phyloP scores from a whole-genome alignment of 495 filamentous ascomycete species.

The Pseudotulostoma volvatum region DNA sequence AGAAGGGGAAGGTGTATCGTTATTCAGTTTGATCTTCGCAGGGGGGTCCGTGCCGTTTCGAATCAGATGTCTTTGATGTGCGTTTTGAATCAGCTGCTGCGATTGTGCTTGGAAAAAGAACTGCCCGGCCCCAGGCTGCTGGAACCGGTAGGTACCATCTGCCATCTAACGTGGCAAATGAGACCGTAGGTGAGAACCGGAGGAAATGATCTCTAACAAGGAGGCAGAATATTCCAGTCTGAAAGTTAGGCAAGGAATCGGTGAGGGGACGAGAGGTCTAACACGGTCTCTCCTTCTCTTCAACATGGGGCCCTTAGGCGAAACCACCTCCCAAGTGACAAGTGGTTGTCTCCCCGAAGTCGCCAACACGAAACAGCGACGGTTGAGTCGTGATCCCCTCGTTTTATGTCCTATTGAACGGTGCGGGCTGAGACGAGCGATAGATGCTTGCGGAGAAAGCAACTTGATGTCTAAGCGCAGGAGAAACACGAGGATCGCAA shows the following conservation, averaged over 20 bases:
- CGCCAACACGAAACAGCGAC: background rate
- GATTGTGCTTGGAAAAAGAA: constrained; percentile 42
- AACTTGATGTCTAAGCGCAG: background rate
- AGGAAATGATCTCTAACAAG: constrained; percentile 9
- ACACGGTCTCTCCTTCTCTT: constrained; percentile 36
- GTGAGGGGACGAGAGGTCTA: constrained; percentile 25
- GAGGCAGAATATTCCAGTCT: constrained; percentile 9
- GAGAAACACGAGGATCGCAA: background rate
- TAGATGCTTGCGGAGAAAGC: background rate
- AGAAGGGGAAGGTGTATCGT: constrained; percentile 52
- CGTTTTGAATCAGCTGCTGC: constrained; percentile 27
- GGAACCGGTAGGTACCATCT: constrained; percentile 68
- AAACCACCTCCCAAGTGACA: constrained; percentile 15
- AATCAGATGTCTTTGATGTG: constrained; percentile 31
- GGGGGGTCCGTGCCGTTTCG: constrained; percentile 41
- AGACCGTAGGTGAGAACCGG: constrained; percentile 23
- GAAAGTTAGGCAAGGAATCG: constrained; percentile 14
- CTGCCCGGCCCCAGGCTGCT: constrained; percentile 51
- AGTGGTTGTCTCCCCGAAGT: constrained; percentile 2
- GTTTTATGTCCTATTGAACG: too few relatives aligned
- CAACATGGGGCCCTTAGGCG: constrained; percentile 30
- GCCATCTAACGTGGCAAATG: constrained; percentile 53
- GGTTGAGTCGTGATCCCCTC: background rate
- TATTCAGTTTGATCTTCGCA: constrained; percentile 31
- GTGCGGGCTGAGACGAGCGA: background rate